A percentile compares a stretch with the other conserved stretches of the same genome.
Evolutionary conservation across 2,329 filamentous ascomycete species (phyloP).

Genomic region (Hypomyces rosellus): DNA sequence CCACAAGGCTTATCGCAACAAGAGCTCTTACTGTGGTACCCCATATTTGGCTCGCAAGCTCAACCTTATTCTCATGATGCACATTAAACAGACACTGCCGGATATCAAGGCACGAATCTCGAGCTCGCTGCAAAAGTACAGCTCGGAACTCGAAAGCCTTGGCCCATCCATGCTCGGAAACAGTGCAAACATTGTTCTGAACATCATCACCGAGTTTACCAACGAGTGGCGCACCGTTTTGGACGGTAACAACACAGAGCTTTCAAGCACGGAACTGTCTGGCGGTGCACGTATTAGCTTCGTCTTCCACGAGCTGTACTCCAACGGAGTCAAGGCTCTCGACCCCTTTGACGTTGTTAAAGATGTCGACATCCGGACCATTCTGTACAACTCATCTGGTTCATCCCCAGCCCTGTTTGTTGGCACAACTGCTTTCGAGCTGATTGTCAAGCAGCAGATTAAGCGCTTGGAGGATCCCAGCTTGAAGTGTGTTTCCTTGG

Average conservation of each 20-base stretch:
- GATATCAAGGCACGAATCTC: conserved; percentile 97
- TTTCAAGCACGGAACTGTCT: conserved; percentile 89
- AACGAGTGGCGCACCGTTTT: conserved; percentile 96
- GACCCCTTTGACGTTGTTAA: conserved; percentile 98
- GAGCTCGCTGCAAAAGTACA: conserved; percentile 90
- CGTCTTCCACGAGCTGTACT: conserved; percentile 97
- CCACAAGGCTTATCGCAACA: conserved; percentile 97
- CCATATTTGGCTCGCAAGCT: conserved; percentile 95
- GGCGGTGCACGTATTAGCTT: conserved; percentile 98
- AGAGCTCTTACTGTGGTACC: conserved; percentile 96
- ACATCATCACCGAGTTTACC: conserved; percentile 98
- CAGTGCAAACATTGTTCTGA: conserved; percentile 91
- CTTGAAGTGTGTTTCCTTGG: conserved; percentile 92
- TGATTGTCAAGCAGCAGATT: conserved; percentile 98
- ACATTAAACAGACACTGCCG: conserved; percentile 98
- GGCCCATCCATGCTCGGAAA: conserved; percentile 95
- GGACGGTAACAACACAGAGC: conserved; percentile 92
- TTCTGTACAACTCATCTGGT: conserved; percentile 98
- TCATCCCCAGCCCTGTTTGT: conserved; percentile 95
- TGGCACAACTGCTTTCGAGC: conserved; percentile 94
- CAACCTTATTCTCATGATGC: conserved; percentile 99
- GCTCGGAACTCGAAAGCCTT: conserved; percentile 69
- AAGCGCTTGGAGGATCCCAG: conserved; percentile 93
- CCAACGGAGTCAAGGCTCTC: conserved; percentile 94
- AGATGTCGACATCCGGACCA: conserved; percentile 93